Percentiles rank a stretch among this genome's conserved stretches.
These are phyloP conservation scores for Magnaporthiopsis poae DNA, from an alignment of 2,329 filamentous ascomycete species.

Conservation along the genomic window DNA sequence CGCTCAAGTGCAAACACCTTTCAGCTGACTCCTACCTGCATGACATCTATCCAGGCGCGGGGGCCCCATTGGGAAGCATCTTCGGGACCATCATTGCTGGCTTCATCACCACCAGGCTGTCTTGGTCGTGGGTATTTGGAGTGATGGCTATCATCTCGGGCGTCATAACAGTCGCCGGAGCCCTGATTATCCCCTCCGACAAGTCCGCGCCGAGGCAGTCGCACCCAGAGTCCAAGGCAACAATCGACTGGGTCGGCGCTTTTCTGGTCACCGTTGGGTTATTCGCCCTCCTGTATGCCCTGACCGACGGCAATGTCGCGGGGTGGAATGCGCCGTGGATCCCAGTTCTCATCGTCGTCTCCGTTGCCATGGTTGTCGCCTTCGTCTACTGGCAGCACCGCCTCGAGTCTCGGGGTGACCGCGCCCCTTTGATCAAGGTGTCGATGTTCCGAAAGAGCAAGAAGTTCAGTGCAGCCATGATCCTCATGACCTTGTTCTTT, in stretches of 20 bases:
- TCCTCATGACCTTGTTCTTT: constrained; percentile 58
- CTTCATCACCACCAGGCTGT: constrained; percentile 51
- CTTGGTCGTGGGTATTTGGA: constrained; percentile 61
- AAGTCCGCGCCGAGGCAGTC: neutral
- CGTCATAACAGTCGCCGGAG: constrained; percentile 44
- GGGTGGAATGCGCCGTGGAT: constrained; percentile 59
- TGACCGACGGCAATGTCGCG: constrained; percentile 60
- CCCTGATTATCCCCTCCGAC: constrained; percentile 46
- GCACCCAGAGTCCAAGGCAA: neutral
- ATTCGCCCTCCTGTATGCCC: constrained; percentile 53
- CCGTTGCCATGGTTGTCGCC: constrained; percentile 42
- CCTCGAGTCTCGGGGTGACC: constrained; percentile 41
- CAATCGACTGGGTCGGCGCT: constrained; percentile 58
- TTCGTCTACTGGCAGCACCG: constrained; percentile 55
- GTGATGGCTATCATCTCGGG: constrained; percentile 51
- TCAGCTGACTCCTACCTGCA: neutral
- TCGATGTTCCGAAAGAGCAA: constrained; percentile 48
- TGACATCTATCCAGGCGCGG: constrained; percentile 35
- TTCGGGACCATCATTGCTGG: constrained; percentile 57
- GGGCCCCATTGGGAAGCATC: constrained; percentile 53
- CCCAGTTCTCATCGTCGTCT: constrained; percentile 47
- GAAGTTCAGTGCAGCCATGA: constrained; percentile 52
- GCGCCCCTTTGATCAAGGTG: constrained; percentile 55
- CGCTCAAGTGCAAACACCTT: neutral
- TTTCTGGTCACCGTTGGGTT: constrained; percentile 52